Base-by-base conservation (phyloP, 2,329 filamentous ascomycete species). In the Diplodia mutila region DNA sequence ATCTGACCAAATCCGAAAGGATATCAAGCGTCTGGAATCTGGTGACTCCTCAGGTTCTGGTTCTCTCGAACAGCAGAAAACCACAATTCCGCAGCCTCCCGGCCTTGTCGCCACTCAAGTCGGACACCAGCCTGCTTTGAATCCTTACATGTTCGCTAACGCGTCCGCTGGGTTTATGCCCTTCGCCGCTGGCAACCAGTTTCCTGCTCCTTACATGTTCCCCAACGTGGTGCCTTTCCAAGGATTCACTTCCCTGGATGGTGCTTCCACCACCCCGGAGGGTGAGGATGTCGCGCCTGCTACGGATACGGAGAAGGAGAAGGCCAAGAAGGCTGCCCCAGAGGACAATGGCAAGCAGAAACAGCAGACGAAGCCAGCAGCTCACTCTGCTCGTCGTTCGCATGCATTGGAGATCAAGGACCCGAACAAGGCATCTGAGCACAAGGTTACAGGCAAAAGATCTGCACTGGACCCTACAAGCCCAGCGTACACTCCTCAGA, bases 381-480 rank as follows among this genome's bases (percentile, higher is more conserved):
- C 27, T n/a, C 42, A 59, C 34, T 21, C 67, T 66, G 25, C 72
- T 48, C 78, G 78, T 61, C 78, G 78, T 21, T 80, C 79, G 18
- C 76, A 77, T 66, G 79, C 79, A 25, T 73, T 80, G 23, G 76
- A 78, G 70, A 80, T 80, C 73, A 80, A 79, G 61, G 74, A 75
- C n/a, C 78, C 78, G 7, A 73, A 70, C 12, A 77, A 72, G 69
- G 74, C 75, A 67, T 72, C 68, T 9, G 63, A 64, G 49, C 46
- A 55, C 16, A 39, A 49, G 16, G 32, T 32, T 46, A 65, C 48
- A 12, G 9, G 65, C 18, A 57, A 66, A 21, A 34, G 57, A 8
- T 78, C 77, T 14, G 70, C 68, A 23, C 69, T 80, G n/a, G 75
- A 80, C 49, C 79, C 79, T 9, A 78, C 78, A 70, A 80, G 77